Percentiles rank a stretch among this genome's conserved stretches.
phyloP scores from a whole-genome alignment of 495 filamentous ascomycete genomes.

The Pyronema omphalodes region DNA sequence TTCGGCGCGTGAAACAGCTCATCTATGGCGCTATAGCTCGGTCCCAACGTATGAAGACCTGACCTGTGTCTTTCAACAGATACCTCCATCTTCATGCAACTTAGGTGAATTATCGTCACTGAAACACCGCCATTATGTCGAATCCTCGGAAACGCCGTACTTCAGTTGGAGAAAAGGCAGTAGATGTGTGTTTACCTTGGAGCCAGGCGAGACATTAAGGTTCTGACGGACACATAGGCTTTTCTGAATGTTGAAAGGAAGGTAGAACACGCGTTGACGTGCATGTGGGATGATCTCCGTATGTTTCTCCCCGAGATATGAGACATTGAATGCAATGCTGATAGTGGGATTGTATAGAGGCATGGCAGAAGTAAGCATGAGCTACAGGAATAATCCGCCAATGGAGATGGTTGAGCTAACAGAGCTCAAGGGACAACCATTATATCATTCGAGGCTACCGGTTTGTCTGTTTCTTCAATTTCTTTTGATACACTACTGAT shows the following conservation, averaged over 20 bases:
- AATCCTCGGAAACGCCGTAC: not conserved
- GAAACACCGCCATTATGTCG: not conserved
- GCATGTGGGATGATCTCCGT: conserved; percentile 21
- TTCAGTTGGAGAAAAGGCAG: conserved; percentile 2
- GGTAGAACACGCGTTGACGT: conserved; percentile 13
- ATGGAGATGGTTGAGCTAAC: not conserved
- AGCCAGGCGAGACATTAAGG: not conserved
- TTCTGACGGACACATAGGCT: not conserved
- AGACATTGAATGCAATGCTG: not conserved
- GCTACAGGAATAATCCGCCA: not conserved
- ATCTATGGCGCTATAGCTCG: too few species aligned
- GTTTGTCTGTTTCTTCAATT: conserved; percentile 1
- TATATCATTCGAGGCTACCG: conserved; percentile 59
- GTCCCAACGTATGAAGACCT: too few species aligned
- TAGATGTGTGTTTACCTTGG: conserved; percentile 5
- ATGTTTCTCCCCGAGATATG: conserved; percentile 1
- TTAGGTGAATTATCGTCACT: too few species aligned
- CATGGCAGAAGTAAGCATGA: conserved; percentile 21
- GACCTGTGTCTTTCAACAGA: too few species aligned
- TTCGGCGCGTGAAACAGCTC: too few species aligned
- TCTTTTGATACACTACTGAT: not conserved
- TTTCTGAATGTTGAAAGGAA: conserved; percentile 9
- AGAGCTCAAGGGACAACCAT: conserved; percentile 40
- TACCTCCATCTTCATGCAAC: too few species aligned
- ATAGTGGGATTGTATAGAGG: conserved; percentile 9